Base-by-base conservation (phyloP, 805 yeast species). In the Saccharomyces eubayanus region DNA sequence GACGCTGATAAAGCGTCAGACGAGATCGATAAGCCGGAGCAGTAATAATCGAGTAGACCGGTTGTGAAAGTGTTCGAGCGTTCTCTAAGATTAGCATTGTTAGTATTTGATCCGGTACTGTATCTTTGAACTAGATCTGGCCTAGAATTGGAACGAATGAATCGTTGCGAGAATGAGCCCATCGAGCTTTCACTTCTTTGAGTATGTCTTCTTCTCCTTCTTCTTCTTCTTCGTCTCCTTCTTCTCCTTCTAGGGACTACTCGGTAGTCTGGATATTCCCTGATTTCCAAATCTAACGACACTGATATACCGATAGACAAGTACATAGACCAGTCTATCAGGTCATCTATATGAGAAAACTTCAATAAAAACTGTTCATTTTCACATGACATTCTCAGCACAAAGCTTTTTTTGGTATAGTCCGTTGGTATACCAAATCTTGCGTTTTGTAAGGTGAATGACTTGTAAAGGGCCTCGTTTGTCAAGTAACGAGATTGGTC, bases 341-440 rank as follows among this genome's bases (percentile, higher is more conserved):
- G 76, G 29, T 82, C 84, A 61, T 81, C 81, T 3, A 85, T 77
- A 43, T 77, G 73, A 1, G 77, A 66, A 61, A 89, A 88, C 53
- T 80, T 82, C 2, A 91, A 59, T 43, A 91, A 67, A 57, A 89
- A 77, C 68, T 92, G 99, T 66, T 88, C 89, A 45, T 84, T 79
- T 69, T 92, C 98, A 31, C 84, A 78, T 28, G 98, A 77, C 10
- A 92, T 59, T 49, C 99, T 73, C 47, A 90, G 67, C 3, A 83
- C 86, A 62, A 81, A 40, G 28, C 77, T 36, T 78, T 77, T 58
- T 77, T 79, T 67, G 87, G 77, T 79, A 70, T 89, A 90, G 69
- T 92, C 98, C 1, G 82, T 75, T 0, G 98, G 97, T 11, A 89
- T 72, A 0, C 99, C 99, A 47, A 87, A 71, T 61, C 77, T 82